Evolutionary conservation across 1,284 basidiomycete genomes (phyloP).

Genomic region (Puccinia brachypodii): DNA sequence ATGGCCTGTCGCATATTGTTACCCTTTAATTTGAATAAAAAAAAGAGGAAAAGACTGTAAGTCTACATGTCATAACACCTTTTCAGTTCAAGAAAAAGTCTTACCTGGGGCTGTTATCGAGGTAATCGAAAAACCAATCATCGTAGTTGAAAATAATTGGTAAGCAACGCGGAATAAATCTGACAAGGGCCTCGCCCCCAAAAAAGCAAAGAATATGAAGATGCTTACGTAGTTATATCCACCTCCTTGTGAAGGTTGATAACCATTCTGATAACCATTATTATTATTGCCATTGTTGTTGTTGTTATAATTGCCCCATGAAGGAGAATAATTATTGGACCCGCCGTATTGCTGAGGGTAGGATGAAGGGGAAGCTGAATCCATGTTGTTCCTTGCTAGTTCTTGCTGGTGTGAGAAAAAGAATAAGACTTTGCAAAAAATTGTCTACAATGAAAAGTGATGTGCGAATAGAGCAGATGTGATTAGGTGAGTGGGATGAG

Average conservation of each 20-base stretch:
- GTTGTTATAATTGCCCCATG: background rate
- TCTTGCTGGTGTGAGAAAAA: background rate
- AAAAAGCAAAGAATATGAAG: background rate
- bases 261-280: background rate
- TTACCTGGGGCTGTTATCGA: conserved; percentile 10
- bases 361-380: background rate
- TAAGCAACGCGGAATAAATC: background rate
- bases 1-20: conserved; percentile 13
- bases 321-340: conserved; percentile 11
- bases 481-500: too few species aligned
- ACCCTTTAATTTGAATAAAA: background rate
- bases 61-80: too few species aligned
- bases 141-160: background rate
- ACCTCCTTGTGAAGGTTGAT: conserved; percentile 10
- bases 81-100: too few species aligned
- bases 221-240: conserved; percentile 13
- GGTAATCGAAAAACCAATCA: background rate
- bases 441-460: too few species aligned
- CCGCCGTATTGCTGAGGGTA: conserved; percentile 3
- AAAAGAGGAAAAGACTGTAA: background rate
- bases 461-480: too few species aligned
- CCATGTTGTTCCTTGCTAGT: too few species aligned
- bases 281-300: background rate
- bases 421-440: too few species aligned
- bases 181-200: too few species aligned